Evolutionary conservation across 805 yeast species (phyloP).

Genomic region (Spathaspora passalidarum): DNA sequence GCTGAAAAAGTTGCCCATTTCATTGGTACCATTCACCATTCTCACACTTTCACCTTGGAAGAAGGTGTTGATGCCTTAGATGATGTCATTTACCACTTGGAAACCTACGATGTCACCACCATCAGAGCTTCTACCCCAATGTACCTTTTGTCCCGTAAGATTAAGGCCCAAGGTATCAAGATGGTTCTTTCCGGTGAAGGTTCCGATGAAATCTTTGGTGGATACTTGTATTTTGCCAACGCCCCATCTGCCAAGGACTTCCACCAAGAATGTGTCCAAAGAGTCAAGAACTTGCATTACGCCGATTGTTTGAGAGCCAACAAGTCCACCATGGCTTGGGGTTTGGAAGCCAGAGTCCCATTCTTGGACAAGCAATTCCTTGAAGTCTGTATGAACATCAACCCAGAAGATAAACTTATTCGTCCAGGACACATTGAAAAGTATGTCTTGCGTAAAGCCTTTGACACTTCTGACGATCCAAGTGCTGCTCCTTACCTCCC

Average conservation of each 20-base stretch:
- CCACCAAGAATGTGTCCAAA: constrained; percentile 92
- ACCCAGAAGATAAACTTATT: constrained; percentile 89
- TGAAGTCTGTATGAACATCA: constrained; percentile 89
- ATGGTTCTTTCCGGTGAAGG: constrained; percentile 99
- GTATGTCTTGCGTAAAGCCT: constrained; percentile 95
- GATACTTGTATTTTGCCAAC: constrained; percentile 93
- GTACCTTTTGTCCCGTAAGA: constrained; percentile 93
- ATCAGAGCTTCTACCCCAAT: constrained; percentile 99
- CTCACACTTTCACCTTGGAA: constrained; percentile 93
- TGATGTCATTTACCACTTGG: constrained; percentile 94
- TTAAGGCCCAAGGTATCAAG: constrained; percentile 99
- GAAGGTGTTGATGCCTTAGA: constrained; percentile 95
- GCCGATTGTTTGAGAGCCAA: constrained; percentile 98
- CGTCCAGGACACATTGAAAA: constrained; percentile 84
- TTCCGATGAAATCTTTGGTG: constrained; percentile 98
- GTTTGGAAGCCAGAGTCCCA: constrained; percentile 99
- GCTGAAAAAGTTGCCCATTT: constrained; percentile 95
- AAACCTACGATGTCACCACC: constrained; percentile 97
- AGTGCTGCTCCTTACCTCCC: constrained; percentile 83
- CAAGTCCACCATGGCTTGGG: constrained; percentile 99
- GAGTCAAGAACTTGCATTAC: constrained; percentile 95
- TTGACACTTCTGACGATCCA: constrained; percentile 88
- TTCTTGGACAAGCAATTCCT: constrained; percentile 93
- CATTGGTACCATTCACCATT: constrained; percentile 96
- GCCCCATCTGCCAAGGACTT: constrained; percentile 93